Percentiles rank a stretch among this genome's conserved stretches.
These are phyloP conservation scores for Grosmannia clavigera DNA, from an alignment of 2,329 filamentous ascomycete species.

Conservation along the genomic window DNA sequence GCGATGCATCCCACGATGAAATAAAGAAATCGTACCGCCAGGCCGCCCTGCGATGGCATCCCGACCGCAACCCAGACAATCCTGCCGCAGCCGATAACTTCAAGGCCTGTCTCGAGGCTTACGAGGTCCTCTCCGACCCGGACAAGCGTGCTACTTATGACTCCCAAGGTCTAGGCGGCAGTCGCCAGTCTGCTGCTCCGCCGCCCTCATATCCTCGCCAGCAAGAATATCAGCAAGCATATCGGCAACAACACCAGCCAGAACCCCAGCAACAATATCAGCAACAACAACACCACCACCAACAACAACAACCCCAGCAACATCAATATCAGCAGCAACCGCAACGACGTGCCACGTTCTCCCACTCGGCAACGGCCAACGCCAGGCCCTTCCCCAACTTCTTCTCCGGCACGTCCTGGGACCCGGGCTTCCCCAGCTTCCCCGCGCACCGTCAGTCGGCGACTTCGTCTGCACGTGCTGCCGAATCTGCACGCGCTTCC, in stretches of 20 bases:
- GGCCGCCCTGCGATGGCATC: conserved; percentile 76
- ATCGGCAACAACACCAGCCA: too few species aligned
- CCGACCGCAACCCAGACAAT: conserved; percentile 95
- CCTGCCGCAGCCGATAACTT: conserved; percentile 80
- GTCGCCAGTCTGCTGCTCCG: conserved; percentile 61
- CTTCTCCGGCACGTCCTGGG: neutral
- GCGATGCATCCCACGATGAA: conserved; percentile 74
- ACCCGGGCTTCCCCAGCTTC: neutral
- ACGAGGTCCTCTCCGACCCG: conserved; percentile 93
- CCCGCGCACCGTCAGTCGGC: too few species aligned
- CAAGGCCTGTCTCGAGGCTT: conserved; percentile 94
- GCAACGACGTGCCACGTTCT: neutral
- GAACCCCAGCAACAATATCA: neutral
- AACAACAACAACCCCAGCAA: neutral
- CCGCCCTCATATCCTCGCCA: neutral
- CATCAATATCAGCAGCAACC: neutral
- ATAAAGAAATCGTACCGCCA: conserved; percentile 94
- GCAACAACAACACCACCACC: too few species aligned
- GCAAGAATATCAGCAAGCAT: neutral
- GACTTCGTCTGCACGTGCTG: too few species aligned
- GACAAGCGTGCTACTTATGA: conserved; percentile 95
- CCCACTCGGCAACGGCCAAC: neutral
- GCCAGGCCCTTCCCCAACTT: neutral
- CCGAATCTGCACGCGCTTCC: too few species aligned
- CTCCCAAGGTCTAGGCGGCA: conserved; percentile 82